phyloP scores from a whole-genome alignment of 1,284 basidiomycete species.

The Tylopilus sp. region DNA sequence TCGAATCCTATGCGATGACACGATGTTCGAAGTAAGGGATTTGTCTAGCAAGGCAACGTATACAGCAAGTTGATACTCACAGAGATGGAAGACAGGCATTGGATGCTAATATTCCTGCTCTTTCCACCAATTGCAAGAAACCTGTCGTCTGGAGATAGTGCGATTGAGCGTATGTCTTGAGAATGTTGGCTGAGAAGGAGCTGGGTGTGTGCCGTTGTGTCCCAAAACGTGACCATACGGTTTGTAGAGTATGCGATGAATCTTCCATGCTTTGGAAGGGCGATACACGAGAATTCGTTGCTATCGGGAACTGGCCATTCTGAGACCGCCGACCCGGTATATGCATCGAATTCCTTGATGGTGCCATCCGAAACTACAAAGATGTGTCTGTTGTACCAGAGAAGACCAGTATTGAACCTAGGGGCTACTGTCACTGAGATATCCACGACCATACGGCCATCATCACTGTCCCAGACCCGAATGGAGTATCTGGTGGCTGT shows the following conservation, averaged over 20 bases:
- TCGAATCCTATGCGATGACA: no score
- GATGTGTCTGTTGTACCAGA: background rate
- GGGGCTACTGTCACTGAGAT: background rate
- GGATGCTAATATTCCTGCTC: background rate
- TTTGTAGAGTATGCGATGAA: background rate
- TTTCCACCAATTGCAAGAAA: background rate
- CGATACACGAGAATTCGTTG: background rate
- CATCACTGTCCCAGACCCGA: background rate
- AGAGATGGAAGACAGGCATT: background rate
- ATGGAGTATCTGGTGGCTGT: background rate
- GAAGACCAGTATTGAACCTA: background rate
- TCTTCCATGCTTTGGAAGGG: background rate
- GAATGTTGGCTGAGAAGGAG: background rate
- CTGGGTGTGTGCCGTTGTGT: background rate
- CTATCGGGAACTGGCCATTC: background rate
- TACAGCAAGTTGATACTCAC: no score
- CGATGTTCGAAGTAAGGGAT: no score
- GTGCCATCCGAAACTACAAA: background rate
- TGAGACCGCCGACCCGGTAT: background rate
- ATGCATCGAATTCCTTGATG: background rate
- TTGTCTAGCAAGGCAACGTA: background rate
- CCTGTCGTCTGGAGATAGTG: background rate
- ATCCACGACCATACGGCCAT: background rate
- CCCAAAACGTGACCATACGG: background rate
- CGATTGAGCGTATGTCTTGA: background rate